These are phyloP conservation scores for Clausena lansium DNA, from an alignment of 345 rosid species.

Conservation along the genomic window DNA sequence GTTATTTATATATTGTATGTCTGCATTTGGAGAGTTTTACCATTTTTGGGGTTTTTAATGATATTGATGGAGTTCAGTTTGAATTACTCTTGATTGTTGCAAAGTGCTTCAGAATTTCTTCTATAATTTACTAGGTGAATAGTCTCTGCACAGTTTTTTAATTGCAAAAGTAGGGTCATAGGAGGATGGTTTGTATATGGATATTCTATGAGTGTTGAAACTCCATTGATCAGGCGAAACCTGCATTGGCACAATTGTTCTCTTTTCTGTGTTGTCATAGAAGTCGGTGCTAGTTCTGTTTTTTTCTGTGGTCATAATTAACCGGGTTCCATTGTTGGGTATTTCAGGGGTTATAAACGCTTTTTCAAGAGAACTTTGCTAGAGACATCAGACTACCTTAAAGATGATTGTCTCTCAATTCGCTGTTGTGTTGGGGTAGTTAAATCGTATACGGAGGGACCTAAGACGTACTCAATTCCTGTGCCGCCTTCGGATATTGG, in stretches of 20 bases:
- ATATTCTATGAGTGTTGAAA: background rate
- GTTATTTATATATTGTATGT: background rate
- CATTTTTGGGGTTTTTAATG: background rate
- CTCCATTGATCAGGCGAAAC: background rate
- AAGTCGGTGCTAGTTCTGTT: background rate
- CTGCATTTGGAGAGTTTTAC: background rate
- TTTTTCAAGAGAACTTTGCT: slow-evolving; percentile 66
- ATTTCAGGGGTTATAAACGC: slow-evolving; percentile 80
- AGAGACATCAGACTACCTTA: slow-evolving; percentile 67
- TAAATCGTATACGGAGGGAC: slow-evolving; percentile 68
- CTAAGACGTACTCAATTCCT: slow-evolving; percentile 52
- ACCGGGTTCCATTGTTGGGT: slow-evolving; percentile 11
- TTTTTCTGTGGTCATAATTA: slow-evolving; percentile 10
- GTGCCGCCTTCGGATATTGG: slow-evolving; percentile 63
- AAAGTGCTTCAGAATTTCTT: background rate
- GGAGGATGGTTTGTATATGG: background rate
- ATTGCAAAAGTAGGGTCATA: background rate
- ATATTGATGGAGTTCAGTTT: background rate
- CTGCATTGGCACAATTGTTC: background rate
- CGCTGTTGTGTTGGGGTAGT: slow-evolving; percentile 78
- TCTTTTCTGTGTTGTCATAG: background rate
- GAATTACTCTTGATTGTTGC: background rate
- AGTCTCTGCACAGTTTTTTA: background rate
- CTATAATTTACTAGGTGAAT: background rate
- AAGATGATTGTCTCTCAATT: slow-evolving; percentile 64